Percentiles rank a stretch among this genome's conserved stretches.
Evolutionary conservation across 2,329 filamentous ascomycete species (phyloP).

Genomic region (Aspergillus alliaceus): DNA sequence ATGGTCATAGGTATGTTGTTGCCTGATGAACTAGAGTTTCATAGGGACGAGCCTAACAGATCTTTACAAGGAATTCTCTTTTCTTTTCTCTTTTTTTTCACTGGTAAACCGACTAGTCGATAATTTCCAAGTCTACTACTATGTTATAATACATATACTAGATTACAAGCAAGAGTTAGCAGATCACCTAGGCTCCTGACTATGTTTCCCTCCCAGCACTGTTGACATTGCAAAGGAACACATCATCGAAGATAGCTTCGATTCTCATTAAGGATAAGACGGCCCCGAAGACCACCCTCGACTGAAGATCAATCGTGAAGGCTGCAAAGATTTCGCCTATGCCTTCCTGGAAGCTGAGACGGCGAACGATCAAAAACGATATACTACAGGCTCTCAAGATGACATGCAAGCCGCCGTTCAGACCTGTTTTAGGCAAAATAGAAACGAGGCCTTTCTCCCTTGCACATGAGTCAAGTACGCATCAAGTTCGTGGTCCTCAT

Average conservation of each 20-base stretch:
- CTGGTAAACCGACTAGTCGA: not conserved
- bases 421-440: slow-evolving; percentile 40
- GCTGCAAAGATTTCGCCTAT: not conserved
- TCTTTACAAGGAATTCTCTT: too few species aligned
- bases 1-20: too few species aligned
- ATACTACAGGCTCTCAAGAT: not conserved
- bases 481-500: slow-evolving; percentile 69
- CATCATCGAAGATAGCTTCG: not conserved
- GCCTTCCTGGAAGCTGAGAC: not conserved
- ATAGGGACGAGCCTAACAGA: too few species aligned
- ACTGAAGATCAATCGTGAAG: not conserved
- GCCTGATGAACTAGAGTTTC: too few species aligned
- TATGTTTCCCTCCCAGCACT: not conserved
- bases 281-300: not conserved
- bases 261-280: not conserved
- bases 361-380: not conserved
- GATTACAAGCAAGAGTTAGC: not conserved
- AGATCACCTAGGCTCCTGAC: not conserved
- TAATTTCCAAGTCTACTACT: not conserved
- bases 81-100: too few species aligned
- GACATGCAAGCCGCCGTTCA: slow-evolving; percentile 1
- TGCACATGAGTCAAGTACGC: slow-evolving; percentile 69
- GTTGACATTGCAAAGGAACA: not conserved
- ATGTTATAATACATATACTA: not conserved
- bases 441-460: slow-evolving; percentile 56